Percentiles rank a stretch among this genome's conserved stretches.
phyloP scores from a whole-genome alignment of 768 basidiomycete genomes.

The Lyophyllum semitale region DNA sequence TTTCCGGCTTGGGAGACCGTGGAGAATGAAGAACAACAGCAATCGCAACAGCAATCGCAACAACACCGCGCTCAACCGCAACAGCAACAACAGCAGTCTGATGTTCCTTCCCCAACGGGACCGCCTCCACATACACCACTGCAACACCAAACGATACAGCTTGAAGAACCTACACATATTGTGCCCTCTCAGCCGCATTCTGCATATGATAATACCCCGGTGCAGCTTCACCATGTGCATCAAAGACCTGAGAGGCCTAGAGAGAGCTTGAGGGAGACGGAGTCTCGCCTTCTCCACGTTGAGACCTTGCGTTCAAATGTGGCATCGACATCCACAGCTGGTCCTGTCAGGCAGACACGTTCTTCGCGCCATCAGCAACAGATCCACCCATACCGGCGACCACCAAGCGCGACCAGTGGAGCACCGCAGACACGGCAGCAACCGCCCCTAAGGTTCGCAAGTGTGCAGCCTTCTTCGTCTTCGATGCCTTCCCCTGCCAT shows the following conservation, averaged over 20 bases:
- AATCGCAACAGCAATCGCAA: constrained; percentile 25
- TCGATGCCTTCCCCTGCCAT: constrained; percentile 23
- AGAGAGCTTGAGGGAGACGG: constrained; percentile 25
- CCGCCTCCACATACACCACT: constrained; percentile 26
- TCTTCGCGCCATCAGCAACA: constrained; percentile 14
- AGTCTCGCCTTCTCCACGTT: constrained; percentile 21
- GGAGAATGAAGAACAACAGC: constrained; percentile 42
- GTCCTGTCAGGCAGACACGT: constrained; percentile 15
- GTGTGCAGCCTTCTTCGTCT: constrained; percentile 24
- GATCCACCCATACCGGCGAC: constrained; percentile 17
- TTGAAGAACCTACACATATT: constrained; percentile 31
- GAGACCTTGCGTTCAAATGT: constrained; percentile 23
- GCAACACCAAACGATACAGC: constrained; percentile 27
- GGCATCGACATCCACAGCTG: constrained; percentile 10
- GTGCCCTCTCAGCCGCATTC: constrained; percentile 30
- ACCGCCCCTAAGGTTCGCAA: constrained; percentile 26
- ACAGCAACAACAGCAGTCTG: constrained; percentile 27
- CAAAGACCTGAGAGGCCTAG: constrained; percentile 24
- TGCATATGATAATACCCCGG: constrained; percentile 30
- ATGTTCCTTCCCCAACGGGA: constrained; percentile 27
- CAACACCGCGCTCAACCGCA: constrained; percentile 20
- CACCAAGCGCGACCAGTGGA: constrained; percentile 18
- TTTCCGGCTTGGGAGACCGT: constrained; percentile 44
- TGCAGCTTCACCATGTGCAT: constrained; percentile 30
- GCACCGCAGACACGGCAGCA: constrained; percentile 15